Evolutionary conservation across 495 filamentous ascomycete species (phyloP).

Genomic region (Rhizodiscina lignyota): DNA sequence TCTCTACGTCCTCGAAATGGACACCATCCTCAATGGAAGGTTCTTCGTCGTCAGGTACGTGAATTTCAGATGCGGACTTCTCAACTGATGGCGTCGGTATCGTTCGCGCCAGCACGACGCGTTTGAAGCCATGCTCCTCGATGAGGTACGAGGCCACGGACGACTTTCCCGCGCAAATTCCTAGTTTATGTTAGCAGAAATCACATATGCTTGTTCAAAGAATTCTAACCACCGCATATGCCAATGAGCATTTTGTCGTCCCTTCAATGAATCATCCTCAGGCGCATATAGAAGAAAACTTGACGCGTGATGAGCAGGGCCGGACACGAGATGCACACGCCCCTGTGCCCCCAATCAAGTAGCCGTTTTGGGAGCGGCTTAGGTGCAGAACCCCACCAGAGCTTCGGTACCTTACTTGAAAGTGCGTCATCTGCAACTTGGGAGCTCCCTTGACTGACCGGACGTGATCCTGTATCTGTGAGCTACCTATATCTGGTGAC

Average conservation of each 20-base stretch:
- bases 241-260: slow-evolving; percentile 81
- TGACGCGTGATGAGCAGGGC: no score
- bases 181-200: slow-evolving; percentile 28
- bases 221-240: slow-evolving; percentile 62
- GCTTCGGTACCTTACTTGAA: no score
- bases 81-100: slow-evolving; percentile 9
- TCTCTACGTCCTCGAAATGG: slow-evolving; percentile 41
- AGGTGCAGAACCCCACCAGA: no score
- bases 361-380: no score
- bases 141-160: slow-evolving; percentile 73
- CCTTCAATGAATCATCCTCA: no score
- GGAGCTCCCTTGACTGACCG: no score
- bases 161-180: slow-evolving; percentile 79
- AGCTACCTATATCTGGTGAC: no score
- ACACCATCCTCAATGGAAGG: slow-evolving; percentile 12
- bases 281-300: no score
- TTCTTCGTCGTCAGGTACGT: slow-evolving; percentile 8
- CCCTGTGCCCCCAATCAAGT: no score
- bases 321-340: no score
- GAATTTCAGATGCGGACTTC: slow-evolving; percentile 15
- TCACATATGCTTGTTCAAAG: neutral
- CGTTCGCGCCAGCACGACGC: slow-evolving; percentile 30
- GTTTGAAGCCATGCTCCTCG: slow-evolving; percentile 56
- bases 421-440: no score
- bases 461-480: no score